Evolutionary conservation across 2,329 filamentous ascomycete genomes (phyloP).

Genomic region (Penicillium capsulatum): DNA sequence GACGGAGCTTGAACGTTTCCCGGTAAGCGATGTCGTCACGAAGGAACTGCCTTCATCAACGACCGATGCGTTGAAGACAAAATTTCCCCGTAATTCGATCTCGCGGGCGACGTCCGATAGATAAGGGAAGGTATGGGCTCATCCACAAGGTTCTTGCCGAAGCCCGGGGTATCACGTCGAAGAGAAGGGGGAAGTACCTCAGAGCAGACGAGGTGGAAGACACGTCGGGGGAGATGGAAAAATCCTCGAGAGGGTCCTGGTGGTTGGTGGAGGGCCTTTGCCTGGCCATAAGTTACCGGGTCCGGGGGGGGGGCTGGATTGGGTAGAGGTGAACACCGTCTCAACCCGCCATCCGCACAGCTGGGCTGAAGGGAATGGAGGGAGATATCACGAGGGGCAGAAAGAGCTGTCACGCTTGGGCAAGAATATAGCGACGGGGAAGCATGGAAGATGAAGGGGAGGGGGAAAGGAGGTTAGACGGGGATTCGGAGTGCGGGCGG

Average conservation of each 20-base stretch:
- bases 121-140: conserved; percentile 2
- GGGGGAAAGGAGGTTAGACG: conserved; percentile 19
- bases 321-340: conserved; percentile 31
- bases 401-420: conserved; percentile 3
- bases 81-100: neutral
- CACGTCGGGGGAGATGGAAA: conserved; percentile 32
- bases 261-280: conserved; percentile 43
- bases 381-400: conserved; percentile 7
- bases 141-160: conserved; percentile 1
- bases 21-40: neutral
- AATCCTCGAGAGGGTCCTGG: conserved; percentile 43
- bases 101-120: neutral
- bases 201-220: conserved; percentile 27
- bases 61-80: too few species aligned
- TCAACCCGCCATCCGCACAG: conserved; percentile 44
- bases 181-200: conserved; percentile 32
- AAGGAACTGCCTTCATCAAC: too few species aligned
- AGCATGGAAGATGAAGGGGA: conserved; percentile 7
- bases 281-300: conserved; percentile 46
- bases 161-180: conserved; percentile 1
- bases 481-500: conserved; percentile 34
- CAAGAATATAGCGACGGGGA: neutral
- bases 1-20: neutral
- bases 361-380: conserved; percentile 6
- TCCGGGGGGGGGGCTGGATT: conserved; percentile 27